Evolutionary conservation across 495 filamentous ascomycete species (phyloP), one percentile per base, ranked within the genome.

Genomic region (Talaromyces nanjingensis): DNA sequence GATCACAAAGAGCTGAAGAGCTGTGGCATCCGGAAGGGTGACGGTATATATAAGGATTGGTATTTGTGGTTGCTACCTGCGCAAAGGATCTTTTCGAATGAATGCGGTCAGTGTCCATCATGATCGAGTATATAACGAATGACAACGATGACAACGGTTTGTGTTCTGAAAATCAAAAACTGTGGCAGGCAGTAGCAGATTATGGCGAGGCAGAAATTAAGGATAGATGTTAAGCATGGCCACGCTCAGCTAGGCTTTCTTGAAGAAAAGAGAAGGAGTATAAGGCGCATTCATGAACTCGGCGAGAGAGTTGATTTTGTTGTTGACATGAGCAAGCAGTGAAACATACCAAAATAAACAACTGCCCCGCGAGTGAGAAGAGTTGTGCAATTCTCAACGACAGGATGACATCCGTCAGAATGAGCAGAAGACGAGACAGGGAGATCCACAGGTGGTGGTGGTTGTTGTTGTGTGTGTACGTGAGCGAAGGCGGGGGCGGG

Each of bases 31-130:
- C 68, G 66, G 65, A 64, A 42, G 31, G 65, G 33, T 70, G 62
- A 62, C n/a, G 29, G 45, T 20, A 33, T 33, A 62, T 54, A 37
- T 62, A 57, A 68, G 61, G 71, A 71, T 66, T 66, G 45, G 63
- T 63, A 45, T 66, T 68, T 47, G 66, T 64, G 71, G 71, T 77
- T 79, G 77, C 76, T 76, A 72, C 77, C 78, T 69, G 78, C 72
- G 78, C 77, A 77, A 78, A 77, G 73, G 70, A 68, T 66, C 71
- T 72, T 76, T 79, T 75, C 60, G 61, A 67, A 64, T 64, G 66
- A 64, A 56, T 53, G 73, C 66, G 72, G 73, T 71, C 71, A 74
- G 70, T 66, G 62, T 73, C 66, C 69, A 75, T 71, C 69, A 75
- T 71, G 64, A 27, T 27, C 22, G 33, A 29, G 22, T 18, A 56